Base-by-base conservation (phyloP, 768 basidiomycete species). In the Trametes cinnabarina region DNA sequence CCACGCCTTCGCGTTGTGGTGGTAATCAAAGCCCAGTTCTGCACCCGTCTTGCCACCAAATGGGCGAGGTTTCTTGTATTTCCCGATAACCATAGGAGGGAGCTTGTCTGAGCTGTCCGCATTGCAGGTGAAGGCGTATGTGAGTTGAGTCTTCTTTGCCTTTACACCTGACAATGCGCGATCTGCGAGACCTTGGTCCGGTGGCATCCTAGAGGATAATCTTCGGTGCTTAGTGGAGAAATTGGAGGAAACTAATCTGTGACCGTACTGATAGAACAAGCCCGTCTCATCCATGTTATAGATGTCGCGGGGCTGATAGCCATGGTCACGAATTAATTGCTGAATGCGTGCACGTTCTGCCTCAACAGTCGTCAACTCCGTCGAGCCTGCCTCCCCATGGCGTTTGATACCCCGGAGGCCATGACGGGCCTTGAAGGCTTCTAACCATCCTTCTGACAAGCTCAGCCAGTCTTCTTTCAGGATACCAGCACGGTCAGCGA, bases 1-100 rank as follows among this genome's bases (percentile, higher is more conserved):
- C 75, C 75, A 77, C 3, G 74, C 70, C 53, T 66, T 77, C 56
- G 65, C 69, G 63, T 76, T 76, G 58, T 71, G 69, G 3, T 63
- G 57, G 55, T 77, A 79, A 64, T 74, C 69, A 55, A 75, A 73
- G 2, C 71, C 72, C n/a, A 34, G 61, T 34, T 66, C 53, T 17
- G 37, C 50, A 2, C 58, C 66, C 22, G 55, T 56, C 35, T 64
- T 58, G 35, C 67, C 69, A 30, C 65, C 65, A 61, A 75, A 76
- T 47, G 52, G 68, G 5, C 65, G 66, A 12, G 70, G 76, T 42
- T 60, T 62, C 51, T 59, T 67, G 15, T 61, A 64, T 51, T 68
- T 73, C 14, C 76, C 74, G 63, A 78, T 78, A 59, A 68, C 72
- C 23, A 77, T 50, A 4, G 63, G 40, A 4, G 60, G 58, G 6